Percentiles rank a stretch among this genome's conserved stretches.
Evolutionary conservation across 108 stramenopile genomes (phyloP).

Genomic region (Parmales sp.): DNA sequence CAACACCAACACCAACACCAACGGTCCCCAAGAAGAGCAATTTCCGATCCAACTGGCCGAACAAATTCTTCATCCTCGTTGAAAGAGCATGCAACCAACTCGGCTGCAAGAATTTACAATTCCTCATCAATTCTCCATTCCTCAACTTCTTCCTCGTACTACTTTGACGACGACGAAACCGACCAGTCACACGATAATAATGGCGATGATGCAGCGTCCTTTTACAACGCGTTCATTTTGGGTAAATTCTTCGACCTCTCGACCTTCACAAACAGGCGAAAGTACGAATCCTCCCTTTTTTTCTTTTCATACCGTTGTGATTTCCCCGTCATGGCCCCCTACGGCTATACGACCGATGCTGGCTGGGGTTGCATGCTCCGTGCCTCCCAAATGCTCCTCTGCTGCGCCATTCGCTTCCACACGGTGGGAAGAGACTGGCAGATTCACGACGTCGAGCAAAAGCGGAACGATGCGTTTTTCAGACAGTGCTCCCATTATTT

Average conservation of each 20-base stretch:
- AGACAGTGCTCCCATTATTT: no score
- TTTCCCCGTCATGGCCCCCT: conserved; percentile 73
- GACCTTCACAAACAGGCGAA: conserved; percentile 7
- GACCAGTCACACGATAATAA: conserved; percentile 10
- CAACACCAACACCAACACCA: no score
- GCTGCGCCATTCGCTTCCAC: conserved; percentile 62
- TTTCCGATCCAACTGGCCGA: no score
- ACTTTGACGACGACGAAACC: neutral
- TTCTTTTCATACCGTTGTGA: conserved; percentile 68
- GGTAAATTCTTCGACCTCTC: conserved; percentile 12
- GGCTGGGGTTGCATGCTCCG: conserved; percentile 99
- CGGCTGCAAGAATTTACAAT: no score
- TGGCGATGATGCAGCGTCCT: neutral
- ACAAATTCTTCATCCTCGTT: no score
- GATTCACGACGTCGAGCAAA: no score
- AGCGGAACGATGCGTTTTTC: no score
- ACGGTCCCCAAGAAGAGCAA: no score
- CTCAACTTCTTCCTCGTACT: no score
- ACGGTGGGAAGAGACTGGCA: conserved; percentile 50
- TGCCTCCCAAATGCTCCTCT: conserved; percentile 90
- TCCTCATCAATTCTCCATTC: no score
- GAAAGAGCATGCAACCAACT: no score
- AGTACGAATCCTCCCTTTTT: conserved; percentile 39
- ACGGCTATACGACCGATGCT: conserved; percentile 70
- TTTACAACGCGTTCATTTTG: conserved; percentile 12